A percentile compares a stretch with the other conserved stretches of the same genome.
Conservation (phyloP, 371 early-diverging fungal species). For the Chytridiales sp. region DNA sequence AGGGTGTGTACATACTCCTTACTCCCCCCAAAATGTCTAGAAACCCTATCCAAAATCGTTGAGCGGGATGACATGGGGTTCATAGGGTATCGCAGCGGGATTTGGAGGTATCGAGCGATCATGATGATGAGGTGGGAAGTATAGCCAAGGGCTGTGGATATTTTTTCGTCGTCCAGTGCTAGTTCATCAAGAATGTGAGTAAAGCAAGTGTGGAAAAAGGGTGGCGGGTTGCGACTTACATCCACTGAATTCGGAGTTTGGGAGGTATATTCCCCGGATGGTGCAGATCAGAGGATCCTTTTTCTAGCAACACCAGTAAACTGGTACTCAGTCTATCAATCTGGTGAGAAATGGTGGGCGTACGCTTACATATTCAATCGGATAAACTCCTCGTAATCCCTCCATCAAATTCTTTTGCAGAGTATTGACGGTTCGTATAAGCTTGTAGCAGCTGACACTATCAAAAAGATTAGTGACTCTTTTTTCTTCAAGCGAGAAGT, state of each 20-base stretch:
- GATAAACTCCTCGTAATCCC: constrained; percentile 63
- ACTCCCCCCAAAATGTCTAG: constrained; percentile 23
- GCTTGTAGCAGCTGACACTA: constrained; percentile 15
- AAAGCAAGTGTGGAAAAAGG: neutral
- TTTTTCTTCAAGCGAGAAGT: constrained; percentile 29
- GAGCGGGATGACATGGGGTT: constrained; percentile 75
- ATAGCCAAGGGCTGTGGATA: constrained; percentile 74
- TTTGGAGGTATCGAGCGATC: constrained; percentile 69
- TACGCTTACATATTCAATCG: constrained; percentile 58
- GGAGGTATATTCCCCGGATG: constrained; percentile 67
- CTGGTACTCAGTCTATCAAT: constrained; percentile 42
- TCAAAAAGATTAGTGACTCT: constrained; percentile 2
- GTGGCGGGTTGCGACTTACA: constrained; percentile 2
- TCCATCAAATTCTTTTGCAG: constrained; percentile 56
- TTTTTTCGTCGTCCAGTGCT: constrained; percentile 65
- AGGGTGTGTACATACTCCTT: constrained; percentile 28
- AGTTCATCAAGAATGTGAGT: constrained; percentile 22
- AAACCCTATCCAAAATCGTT: constrained; percentile 67
- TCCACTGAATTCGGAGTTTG: constrained; percentile 53
- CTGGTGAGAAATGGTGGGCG: neutral
- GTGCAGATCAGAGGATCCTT: constrained; percentile 44
- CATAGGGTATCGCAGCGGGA: constrained; percentile 75
- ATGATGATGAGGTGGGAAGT: constrained; percentile 68
- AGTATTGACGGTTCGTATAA: constrained; percentile 43
- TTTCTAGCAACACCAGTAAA: no score